Conservation (phyloP, 441 rosid species). For the Euphorbia celastroides region DNA sequence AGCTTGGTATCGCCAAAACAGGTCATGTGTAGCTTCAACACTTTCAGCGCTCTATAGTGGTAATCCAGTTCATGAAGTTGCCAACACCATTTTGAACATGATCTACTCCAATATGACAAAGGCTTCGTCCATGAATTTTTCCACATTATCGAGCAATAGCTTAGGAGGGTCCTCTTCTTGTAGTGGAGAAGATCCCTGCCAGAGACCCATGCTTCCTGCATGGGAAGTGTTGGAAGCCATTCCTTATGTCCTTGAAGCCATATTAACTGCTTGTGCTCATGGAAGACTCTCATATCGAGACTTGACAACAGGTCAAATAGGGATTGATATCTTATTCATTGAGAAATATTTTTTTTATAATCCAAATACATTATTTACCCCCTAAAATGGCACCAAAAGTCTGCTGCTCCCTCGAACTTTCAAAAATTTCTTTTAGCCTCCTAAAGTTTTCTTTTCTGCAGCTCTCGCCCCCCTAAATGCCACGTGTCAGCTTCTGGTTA, state of each 20-base stretch:
- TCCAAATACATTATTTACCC: too few species aligned
- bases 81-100: conserved; percentile 51
- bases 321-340: background rate
- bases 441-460: too few species aligned
- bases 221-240: conserved; percentile 69
- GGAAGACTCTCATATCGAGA: conserved; percentile 66
- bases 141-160: conserved; percentile 34
- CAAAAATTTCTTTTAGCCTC: too few species aligned
- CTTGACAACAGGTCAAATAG: conserved; percentile 48
- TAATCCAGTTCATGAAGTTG: conserved; percentile 57
- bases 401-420: too few species aligned
- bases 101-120: conserved; percentile 47
- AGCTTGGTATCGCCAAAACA: conserved; percentile 64
- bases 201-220: conserved; percentile 54
- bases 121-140: conserved; percentile 33
- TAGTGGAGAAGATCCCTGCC: conserved; percentile 39
- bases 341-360: too few species aligned
- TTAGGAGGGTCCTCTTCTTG: conserved; percentile 34
- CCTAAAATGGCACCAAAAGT: too few species aligned
- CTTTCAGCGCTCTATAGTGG: conserved; percentile 40
- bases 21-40: conserved; percentile 50
- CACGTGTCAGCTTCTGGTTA: too few species aligned
- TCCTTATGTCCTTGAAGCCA: conserved; percentile 63
- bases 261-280: conserved; percentile 64
- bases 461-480: too few species aligned